Base-by-base conservation (phyloP, 2,329 filamentous ascomycete species). In the Amylocarpus encephaloides region DNA sequence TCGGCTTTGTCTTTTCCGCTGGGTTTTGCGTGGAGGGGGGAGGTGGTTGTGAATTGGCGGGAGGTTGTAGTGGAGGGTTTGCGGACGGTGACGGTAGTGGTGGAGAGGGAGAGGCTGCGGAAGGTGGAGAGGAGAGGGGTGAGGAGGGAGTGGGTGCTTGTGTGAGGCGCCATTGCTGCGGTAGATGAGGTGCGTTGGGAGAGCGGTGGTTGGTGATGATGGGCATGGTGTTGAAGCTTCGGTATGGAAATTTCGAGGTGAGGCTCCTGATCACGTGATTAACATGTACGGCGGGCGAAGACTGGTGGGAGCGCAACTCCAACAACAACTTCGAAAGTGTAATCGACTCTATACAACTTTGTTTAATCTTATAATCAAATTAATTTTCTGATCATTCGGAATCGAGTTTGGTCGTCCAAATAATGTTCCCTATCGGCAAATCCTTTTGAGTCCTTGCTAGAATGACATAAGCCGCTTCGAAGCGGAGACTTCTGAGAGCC, bases 81-180 rank as follows among this genome's bases (percentile, higher is more conserved):
- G 43, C 22, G 15, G 33, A 29, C 40, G 35, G 34, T 34, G 40
- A 43, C 43, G 46, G 41, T 10, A 38, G 40, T 34, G 36, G 32
- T 18, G 11, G 46, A 26, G 49, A 40, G 22, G 30, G 49, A 42
- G 35, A 53, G 47, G 19, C 48, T 48, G 48, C 54, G 56, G 44
- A 58, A 51, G 38, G 53, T 49, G 22, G 53, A 54, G 36, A 63
- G 51, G 53, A 64, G 53, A 22, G 60, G 55, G 6, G 57, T 58
- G 46, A 65, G 61, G 52, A 64, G 52, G 10, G 48, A 46, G 36
- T 56, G 56, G 16, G 62, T 49, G 11, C 52, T 48, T 13, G 54
- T 57, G 52, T 51, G 54, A 18, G 50, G 46, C 38, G 56, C 42
- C 59, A 61, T 62, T 48, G 36, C 49, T 29, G 32, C 12, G 19